phyloP scores from a whole-genome alignment of 441 rosid genomes.

The Pelargonium fulgidum region DNA sequence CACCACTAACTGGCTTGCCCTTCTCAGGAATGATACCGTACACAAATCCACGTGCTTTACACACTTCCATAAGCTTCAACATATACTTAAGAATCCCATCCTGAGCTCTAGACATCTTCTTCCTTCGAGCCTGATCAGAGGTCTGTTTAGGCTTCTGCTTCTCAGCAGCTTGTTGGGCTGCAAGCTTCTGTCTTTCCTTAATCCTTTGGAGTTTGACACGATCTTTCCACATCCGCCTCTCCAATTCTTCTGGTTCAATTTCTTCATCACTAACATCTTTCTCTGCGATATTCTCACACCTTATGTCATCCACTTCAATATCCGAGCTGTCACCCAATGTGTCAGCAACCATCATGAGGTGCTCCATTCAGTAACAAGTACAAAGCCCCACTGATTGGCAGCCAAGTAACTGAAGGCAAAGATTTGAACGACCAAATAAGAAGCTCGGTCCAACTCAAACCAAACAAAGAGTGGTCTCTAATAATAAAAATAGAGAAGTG shows the following conservation, averaged over 20 bases:
- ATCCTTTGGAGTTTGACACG: conserved; percentile 74
- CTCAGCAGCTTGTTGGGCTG: conserved; percentile 54
- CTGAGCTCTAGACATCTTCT: conserved; percentile 98
- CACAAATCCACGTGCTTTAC: conserved; percentile 92
- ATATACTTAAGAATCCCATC: conserved; percentile 98
- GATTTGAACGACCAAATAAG: no score
- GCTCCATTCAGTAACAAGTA: conserved; percentile 16
- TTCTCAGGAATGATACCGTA: conserved; percentile 96
- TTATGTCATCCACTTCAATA: conserved; percentile 61
- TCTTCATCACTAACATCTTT: conserved; percentile 99
- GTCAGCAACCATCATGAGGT: conserved; percentile 23
- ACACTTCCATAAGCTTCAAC: conserved; percentile 97
- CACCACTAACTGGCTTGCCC: conserved; percentile 90
- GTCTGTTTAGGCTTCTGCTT: conserved; percentile 64
- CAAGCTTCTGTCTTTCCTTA: conserved; percentile 60
- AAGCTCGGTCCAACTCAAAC: no score
- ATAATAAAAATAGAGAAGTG: not conserved
- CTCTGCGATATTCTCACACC: conserved; percentile 73
- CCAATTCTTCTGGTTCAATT: conserved; percentile 75
- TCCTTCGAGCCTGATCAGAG: conserved; percentile 88
- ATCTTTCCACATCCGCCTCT: conserved; percentile 97
- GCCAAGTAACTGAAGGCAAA: no score
- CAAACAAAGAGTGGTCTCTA: not conserved
- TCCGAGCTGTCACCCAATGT: conserved; percentile 47
- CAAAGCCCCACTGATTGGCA: not conserved